Percentiles rank a stretch among this genome's conserved stretches.
These are phyloP conservation scores for Primulina eburnea DNA, from an alignment of 257 asterid species.

Conservation along the genomic window DNA sequence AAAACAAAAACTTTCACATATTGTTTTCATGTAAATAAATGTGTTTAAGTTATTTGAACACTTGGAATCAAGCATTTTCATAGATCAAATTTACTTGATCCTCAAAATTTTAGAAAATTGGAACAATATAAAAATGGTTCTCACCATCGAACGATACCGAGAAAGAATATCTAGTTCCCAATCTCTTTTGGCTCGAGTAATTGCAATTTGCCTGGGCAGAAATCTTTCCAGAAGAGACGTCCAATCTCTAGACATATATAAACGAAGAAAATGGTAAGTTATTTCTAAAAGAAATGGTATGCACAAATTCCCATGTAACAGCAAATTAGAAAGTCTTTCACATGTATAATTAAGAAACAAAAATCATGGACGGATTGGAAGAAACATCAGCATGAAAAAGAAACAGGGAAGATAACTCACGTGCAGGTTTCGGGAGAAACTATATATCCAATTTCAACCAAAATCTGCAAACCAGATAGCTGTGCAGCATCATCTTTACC, in stretches of 20 bases:
- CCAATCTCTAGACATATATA: constrained; percentile 68
- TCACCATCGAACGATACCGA: constrained; percentile 88
- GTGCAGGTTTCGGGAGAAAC: constrained; percentile 85
- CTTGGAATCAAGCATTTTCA: constrained; percentile 11
- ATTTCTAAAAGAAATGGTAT: constrained; percentile 13
- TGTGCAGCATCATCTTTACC: constrained; percentile 99
- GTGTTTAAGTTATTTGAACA: neutral
- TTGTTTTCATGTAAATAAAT: neutral
- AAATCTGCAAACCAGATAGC: constrained; percentile 86
- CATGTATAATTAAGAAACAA: constrained; percentile 11
- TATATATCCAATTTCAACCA: constrained; percentile 84
- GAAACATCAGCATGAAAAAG: constrained; percentile 14
- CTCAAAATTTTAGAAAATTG: neutral
- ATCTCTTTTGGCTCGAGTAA: constrained; percentile 89
- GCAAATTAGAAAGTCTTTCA: constrained; percentile 1
- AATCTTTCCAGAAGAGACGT: constrained; percentile 83
- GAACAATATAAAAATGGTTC: constrained; percentile 17
- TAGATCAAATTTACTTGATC: constrained; percentile 4
- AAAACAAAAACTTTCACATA: constrained; percentile 1
- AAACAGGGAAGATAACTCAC: constrained; percentile 49
- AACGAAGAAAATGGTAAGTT: constrained; percentile 15
- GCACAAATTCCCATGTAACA: constrained; percentile 22
- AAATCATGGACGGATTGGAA: constrained; percentile 11
- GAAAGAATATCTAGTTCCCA: constrained; percentile 92
- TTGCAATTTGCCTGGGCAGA: constrained; percentile 89